Evolutionary conservation across 2,329 filamentous ascomycete species (phyloP).

Genomic region (Epichloe elymi): DNA sequence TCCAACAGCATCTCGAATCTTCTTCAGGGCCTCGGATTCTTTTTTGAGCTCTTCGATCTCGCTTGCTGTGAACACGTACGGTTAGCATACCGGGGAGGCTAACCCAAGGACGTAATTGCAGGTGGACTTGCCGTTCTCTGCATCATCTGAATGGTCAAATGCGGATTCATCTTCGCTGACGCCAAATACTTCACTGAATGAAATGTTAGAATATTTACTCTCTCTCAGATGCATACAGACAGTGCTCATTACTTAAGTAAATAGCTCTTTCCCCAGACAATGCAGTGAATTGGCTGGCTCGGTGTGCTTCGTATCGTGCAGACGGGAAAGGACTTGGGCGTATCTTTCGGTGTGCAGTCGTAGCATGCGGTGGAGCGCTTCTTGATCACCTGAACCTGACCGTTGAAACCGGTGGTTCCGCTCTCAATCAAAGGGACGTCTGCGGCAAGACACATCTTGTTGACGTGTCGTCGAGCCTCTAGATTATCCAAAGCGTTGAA

Average conservation of each 20-base stretch:
- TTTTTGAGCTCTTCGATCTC: slow-evolving; percentile 81
- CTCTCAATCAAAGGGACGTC: slow-evolving; percentile 88
- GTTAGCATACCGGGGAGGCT: background rate
- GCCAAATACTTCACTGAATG: slow-evolving; percentile 63
- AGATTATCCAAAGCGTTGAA: slow-evolving; percentile 98
- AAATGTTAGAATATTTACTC: background rate
- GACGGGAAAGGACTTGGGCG: slow-evolving; percentile 85
- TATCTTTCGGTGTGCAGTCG: slow-evolving; percentile 81
- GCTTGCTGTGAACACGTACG: slow-evolving; percentile 28
- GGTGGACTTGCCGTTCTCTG: slow-evolving; percentile 53
- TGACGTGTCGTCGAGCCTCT: slow-evolving; percentile 86
- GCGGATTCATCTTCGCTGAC: slow-evolving; percentile 74
- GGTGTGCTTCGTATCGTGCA: slow-evolving; percentile 96
- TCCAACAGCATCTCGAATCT: slow-evolving; percentile 69
- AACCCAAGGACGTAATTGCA: background rate
- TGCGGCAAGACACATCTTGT: slow-evolving; percentile 91
- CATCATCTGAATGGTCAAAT: slow-evolving; percentile 67
- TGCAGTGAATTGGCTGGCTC: slow-evolving; percentile 94
- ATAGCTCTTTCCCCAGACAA: slow-evolving; percentile 97
- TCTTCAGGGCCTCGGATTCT: slow-evolving; percentile 72
- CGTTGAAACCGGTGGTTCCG: slow-evolving; percentile 94
- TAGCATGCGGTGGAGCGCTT: slow-evolving; percentile 90
- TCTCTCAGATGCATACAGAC: background rate
- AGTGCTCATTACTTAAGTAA: slow-evolving; percentile 51
- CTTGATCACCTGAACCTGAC: slow-evolving; percentile 93